Percentiles rank a stretch among this genome's conserved stretches.
These are phyloP conservation scores for Solanum rostratum DNA, from an alignment of 257 asterid species.

Conservation along the genomic window DNA sequence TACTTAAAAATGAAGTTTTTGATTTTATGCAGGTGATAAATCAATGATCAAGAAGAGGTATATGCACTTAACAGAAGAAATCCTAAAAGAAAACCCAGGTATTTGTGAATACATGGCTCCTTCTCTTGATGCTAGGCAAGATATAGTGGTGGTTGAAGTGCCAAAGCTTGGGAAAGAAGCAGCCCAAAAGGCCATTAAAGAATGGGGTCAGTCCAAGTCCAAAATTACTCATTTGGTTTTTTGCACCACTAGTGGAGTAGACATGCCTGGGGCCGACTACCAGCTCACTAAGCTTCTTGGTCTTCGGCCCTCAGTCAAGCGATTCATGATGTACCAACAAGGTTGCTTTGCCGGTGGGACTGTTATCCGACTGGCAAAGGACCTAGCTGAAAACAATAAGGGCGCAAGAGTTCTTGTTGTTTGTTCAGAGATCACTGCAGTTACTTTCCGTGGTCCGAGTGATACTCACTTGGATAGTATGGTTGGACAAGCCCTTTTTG, in stretches of 20 bases:
- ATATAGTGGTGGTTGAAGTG: conserved; percentile 63
- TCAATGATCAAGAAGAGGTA: conserved; percentile 52
- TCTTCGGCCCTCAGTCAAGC: conserved; percentile 51
- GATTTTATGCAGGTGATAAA: conserved; percentile 41
- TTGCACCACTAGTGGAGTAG: conserved; percentile 78
- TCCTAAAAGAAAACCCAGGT: conserved; percentile 37
- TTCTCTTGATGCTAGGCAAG: conserved; percentile 60
- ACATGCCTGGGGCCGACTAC: conserved; percentile 85
- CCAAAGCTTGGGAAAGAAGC: conserved; percentile 81
- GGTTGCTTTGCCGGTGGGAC: conserved; percentile 72
- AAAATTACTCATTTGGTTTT: conserved; percentile 63
- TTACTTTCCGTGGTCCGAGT: conserved; percentile 55
- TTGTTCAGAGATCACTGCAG: conserved; percentile 56
- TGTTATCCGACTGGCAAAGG: conserved; percentile 64
- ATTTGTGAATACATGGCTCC: conserved; percentile 59
- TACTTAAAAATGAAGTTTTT: background rate
- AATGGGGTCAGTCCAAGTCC: conserved; percentile 85
- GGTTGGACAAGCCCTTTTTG: conserved; percentile 54
- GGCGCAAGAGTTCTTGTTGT: conserved; percentile 52
- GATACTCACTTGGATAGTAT: conserved; percentile 44
- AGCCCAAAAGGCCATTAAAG: conserved; percentile 68
- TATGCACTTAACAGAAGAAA: conserved; percentile 58
- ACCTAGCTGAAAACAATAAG: conserved; percentile 64
- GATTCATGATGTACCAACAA: conserved; percentile 74
- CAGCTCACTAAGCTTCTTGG: conserved; percentile 74